Evolutionary conservation across 1,139 yeast genomes (phyloP).

Genomic region (Pichia inconspicua): DNA sequence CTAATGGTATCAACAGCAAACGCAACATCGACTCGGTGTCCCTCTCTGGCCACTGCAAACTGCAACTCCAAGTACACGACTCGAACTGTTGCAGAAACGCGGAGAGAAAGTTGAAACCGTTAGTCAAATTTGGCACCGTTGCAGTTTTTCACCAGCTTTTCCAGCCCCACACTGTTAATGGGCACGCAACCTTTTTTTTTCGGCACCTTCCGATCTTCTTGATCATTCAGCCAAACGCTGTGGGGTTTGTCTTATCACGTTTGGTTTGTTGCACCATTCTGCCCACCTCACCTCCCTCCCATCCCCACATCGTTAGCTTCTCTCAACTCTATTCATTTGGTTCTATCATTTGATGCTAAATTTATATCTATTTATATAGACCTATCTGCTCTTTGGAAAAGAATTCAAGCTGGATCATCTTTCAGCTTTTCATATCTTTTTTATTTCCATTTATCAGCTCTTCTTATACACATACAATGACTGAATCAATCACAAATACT

Average conservation of each 20-base stretch:
- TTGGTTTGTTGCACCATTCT: background rate
- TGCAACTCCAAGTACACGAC: background rate
- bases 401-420: background rate
- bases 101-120: no score
- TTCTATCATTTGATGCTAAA: background rate
- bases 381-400: background rate
- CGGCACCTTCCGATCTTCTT: background rate
- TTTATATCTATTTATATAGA: background rate
- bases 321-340: background rate
- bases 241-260: background rate
- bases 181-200: background rate
- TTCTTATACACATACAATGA: background rate
- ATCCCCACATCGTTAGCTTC: no score
- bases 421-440: no score
- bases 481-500: background rate
- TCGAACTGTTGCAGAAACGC: background rate
- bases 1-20: no score
- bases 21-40: no score
- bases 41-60: no score
- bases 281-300: background rate
- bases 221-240: background rate
- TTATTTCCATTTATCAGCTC: background rate
- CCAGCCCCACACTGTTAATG: background rate
- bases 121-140: background rate
- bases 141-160: background rate